Conservation (phyloP, 2,329 filamentous ascomycete species). For the Elsinoe australis region DNA sequence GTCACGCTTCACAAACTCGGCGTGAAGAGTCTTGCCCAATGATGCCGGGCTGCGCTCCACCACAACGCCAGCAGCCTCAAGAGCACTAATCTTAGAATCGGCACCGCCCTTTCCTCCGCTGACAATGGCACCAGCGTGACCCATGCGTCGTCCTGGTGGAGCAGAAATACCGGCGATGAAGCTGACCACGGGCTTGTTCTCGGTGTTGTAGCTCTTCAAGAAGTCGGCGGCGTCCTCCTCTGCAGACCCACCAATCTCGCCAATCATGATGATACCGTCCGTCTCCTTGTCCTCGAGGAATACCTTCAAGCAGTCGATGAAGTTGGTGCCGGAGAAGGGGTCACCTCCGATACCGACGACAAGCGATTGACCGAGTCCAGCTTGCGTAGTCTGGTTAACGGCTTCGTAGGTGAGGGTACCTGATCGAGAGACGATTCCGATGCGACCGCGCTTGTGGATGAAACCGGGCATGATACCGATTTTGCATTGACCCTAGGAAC, state of each 20-base stretch:
- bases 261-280: conserved; percentile 99
- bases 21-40: conserved; percentile 87
- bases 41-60: conserved; percentile 90
- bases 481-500: conserved; percentile 79
- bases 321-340: conserved; percentile 98
- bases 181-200: conserved; percentile 91
- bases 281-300: conserved; percentile 95
- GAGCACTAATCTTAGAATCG: conserved; percentile 93
- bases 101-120: conserved; percentile 95
- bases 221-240: conserved; percentile 98
- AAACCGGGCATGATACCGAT: conserved; percentile 99
- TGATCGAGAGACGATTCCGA: conserved; percentile 96
- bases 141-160: conserved; percentile 93
- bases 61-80: conserved; percentile 87
- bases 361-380: conserved; percentile 92
- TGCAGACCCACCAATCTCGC: conserved; percentile 93
- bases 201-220: conserved; percentile 82
- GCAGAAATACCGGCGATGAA: conserved; percentile 99
- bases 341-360: conserved; percentile 98
- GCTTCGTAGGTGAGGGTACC: conserved; percentile 99
- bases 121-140: conserved; percentile 96
- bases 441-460: conserved; percentile 98
- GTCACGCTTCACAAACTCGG: conserved; percentile 93
- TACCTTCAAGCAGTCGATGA: conserved; percentile 97
- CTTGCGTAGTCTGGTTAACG: conserved; percentile 98